These are phyloP conservation scores for Cordyceps tenuipes DNA, from an alignment of 2,329 filamentous ascomycete species.

Conservation along the genomic window DNA sequence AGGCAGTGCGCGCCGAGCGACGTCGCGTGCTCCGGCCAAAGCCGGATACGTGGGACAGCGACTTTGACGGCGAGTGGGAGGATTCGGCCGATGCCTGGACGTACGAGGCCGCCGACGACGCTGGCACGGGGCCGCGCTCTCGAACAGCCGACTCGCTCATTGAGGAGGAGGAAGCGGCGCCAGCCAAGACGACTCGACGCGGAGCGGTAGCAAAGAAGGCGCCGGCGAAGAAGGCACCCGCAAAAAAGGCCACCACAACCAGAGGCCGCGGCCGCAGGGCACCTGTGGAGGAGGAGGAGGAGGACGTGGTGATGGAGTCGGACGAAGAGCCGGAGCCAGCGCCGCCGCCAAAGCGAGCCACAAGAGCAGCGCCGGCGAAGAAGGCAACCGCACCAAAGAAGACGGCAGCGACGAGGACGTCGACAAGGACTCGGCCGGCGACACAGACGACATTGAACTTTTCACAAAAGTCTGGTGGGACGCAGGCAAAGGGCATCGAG, in stretches of 20 bases:
- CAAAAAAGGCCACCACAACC: slow-evolving; percentile 20
- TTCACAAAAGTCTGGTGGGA: slow-evolving; percentile 31
- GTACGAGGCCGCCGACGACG: slow-evolving; percentile 21
- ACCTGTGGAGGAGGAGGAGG: slow-evolving; percentile 9
- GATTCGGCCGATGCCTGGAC: slow-evolving; percentile 58
- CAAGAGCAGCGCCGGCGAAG: slow-evolving; percentile 13
- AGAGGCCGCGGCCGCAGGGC: slow-evolving; percentile 30
- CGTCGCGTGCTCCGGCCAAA: slow-evolving; percentile 56
- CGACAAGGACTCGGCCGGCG: slow-evolving; percentile 32
- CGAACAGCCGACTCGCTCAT: slow-evolving; percentile 15
- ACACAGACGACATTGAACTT: slow-evolving; percentile 46
- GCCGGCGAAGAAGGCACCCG: slow-evolving; percentile 37
- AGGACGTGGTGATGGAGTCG: slow-evolving; percentile 45
- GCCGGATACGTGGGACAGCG: slow-evolving; percentile 80
- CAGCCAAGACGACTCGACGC: slow-evolving; percentile 26
- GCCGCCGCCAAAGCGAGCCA: slow-evolving; percentile 18
- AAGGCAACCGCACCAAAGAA: slow-evolving; percentile 7
- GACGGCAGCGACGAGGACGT: slow-evolving; percentile 18
- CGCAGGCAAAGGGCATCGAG: slow-evolving; percentile 43
- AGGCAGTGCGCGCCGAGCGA: slow-evolving; percentile 29
- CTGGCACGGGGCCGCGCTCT: slow-evolving; percentile 12
- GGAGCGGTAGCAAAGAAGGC: slow-evolving; percentile 35
- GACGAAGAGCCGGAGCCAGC: slow-evolving; percentile 34
- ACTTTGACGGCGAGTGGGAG: slow-evolving; percentile 79
- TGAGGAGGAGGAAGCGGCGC: slow-evolving; percentile 39